Evolutionary conservation across 176 grass and related monocot genomes (phyloP).

Genomic region (Bolboschoenus planiculmis): DNA sequence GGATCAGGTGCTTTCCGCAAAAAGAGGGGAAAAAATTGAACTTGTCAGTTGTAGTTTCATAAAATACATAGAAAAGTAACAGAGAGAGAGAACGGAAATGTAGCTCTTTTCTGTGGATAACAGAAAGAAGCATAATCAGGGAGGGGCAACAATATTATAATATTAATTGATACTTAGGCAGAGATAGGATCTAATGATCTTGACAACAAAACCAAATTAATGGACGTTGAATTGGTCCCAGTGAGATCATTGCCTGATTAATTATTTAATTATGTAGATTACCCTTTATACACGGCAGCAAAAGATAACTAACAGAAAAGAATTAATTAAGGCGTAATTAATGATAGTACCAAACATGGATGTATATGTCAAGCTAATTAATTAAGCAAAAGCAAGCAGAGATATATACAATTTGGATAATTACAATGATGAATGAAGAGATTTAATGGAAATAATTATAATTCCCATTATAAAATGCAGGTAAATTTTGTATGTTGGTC

Average conservation of each 20-base stretch:
- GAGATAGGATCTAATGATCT: slow-evolving; percentile 8
- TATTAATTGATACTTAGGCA: not conserved
- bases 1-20: slow-evolving; percentile 7
- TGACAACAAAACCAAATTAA: not conserved
- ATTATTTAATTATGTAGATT: not conserved
- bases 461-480: not conserved
- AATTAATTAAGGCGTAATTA: not conserved
- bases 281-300: not conserved
- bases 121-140: not conserved
- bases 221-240: not conserved
- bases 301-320: not conserved
- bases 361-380: not conserved
- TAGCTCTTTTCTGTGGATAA: not conserved
- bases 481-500: not conserved
- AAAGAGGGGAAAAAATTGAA: not conserved
- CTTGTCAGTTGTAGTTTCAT: not conserved
- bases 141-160: not conserved
- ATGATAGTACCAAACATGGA: not conserved
- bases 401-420: not conserved
- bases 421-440: not conserved
- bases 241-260: slow-evolving; percentile 10
- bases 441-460: not conserved
- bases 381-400: not conserved
- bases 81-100: not conserved
- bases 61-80: not conserved